Evolutionary conservation across 805 yeast genomes (phyloP).

Genomic region (Cyberlindnera maclurae): DNA sequence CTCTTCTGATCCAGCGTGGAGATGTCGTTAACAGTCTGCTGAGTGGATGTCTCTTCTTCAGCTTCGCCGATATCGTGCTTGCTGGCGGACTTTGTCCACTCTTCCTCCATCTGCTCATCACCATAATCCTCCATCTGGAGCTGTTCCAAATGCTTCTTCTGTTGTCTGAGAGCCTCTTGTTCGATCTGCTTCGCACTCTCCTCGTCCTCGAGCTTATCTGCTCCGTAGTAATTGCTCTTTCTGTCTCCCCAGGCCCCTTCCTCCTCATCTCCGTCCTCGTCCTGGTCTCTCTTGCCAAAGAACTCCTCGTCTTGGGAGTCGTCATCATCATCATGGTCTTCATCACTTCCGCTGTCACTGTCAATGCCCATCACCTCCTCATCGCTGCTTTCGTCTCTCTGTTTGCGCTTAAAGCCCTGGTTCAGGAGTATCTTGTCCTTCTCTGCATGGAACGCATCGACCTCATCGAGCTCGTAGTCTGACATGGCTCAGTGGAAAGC

Average conservation of each 20-base stretch:
- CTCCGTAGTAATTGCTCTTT: constrained; percentile 44
- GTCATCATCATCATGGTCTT: too few species aligned
- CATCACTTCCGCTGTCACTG: constrained; percentile 25
- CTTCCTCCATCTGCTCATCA: constrained; percentile 73
- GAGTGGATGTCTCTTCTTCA: constrained; percentile 23
- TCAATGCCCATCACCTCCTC: constrained; percentile 44
- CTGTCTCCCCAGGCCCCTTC: constrained; percentile 42
- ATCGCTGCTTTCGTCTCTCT: constrained; percentile 39
- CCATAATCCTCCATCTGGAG: constrained; percentile 67
- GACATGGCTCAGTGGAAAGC: neutral
- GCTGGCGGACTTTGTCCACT: constrained; percentile 62
- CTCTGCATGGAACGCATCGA: constrained; percentile 59
- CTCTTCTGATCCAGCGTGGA: constrained; percentile 45
- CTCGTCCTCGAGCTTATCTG: constrained; percentile 48
- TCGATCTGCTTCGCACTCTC: constrained; percentile 74
- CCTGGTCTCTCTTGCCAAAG: constrained; percentile 26
- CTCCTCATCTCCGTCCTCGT: constrained; percentile 28
- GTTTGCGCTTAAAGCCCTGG: constrained; percentile 33
- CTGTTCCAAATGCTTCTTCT: constrained; percentile 71
- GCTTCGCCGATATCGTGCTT: constrained; percentile 36
- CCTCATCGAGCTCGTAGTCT: constrained; percentile 52
- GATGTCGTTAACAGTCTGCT: constrained; percentile 36
- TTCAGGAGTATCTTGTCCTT: constrained; percentile 51
- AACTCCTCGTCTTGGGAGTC: constrained; percentile 26
- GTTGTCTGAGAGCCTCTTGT: constrained; percentile 81